Conservation (phyloP, 257 asterid genomes). For the Mitragyna speciosa region DNA sequence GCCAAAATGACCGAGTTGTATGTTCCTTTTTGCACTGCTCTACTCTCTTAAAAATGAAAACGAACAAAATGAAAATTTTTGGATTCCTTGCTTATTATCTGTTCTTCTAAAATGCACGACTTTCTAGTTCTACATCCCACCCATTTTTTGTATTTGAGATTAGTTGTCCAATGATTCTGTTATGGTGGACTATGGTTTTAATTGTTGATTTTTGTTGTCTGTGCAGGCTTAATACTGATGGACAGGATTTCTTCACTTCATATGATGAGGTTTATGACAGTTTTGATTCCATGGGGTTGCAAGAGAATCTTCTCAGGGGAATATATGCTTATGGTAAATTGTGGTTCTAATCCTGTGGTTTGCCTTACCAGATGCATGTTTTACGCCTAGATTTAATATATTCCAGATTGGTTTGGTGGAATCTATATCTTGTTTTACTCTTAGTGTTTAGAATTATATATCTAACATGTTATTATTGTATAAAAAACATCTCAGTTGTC, state of each 20-base stretch:
- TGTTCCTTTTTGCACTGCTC: conserved; percentile 13
- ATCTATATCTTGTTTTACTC: not conserved
- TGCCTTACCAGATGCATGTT: not conserved
- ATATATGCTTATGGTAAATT: conserved; percentile 50
- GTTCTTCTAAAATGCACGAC: not conserved
- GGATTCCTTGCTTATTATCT: not conserved
- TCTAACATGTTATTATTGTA: not conserved
- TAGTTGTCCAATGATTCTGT: not conserved
- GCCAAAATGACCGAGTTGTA: conserved; percentile 48
- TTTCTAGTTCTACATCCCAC: not conserved
- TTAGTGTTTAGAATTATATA: not conserved
- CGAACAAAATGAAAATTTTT: not conserved
- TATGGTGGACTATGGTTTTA: not conserved
- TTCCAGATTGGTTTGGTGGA: not conserved
- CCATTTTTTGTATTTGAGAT: not conserved
- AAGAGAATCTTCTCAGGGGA: conserved; percentile 51
- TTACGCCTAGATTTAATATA: not conserved
- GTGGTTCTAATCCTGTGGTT: not conserved
- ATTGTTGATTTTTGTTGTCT: not conserved
- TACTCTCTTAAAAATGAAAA: not conserved
- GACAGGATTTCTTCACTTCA: conserved; percentile 43
- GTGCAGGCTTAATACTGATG: conserved; percentile 36
- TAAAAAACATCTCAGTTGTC: not conserved
- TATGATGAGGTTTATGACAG: conserved; percentile 49
- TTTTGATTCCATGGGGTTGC: conserved; percentile 51